These are phyloP conservation scores for Ramaria sp. DNA, from an alignment of 768 basidiomycete genomes.

Conservation along the genomic window DNA sequence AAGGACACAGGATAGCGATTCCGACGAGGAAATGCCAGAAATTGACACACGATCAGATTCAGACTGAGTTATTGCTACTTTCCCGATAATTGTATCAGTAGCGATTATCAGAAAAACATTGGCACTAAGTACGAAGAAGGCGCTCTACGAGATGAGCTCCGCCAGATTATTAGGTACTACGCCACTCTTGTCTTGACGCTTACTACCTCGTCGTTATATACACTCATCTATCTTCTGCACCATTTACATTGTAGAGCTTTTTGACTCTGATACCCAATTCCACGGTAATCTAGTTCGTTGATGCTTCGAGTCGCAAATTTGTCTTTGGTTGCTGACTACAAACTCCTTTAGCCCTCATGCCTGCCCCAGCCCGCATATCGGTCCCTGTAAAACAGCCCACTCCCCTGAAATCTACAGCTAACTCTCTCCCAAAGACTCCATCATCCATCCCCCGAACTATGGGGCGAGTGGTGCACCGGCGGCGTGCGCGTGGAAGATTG, in stretches of 20 bases:
- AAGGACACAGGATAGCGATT: constrained; percentile 37
- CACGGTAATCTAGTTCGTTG: not conserved
- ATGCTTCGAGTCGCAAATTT: not conserved
- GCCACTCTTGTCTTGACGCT: not conserved
- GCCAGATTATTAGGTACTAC: not conserved
- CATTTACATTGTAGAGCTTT: not conserved
- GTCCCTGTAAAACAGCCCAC: constrained; percentile 5
- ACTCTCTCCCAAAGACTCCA: not conserved
- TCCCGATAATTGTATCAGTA: too few relatives aligned
- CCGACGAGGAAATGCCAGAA: constrained; percentile 64
- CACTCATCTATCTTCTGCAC: not conserved
- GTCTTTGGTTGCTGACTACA: not conserved
- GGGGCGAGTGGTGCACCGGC: not conserved
- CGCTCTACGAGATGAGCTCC: not conserved
- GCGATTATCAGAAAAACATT: too few relatives aligned
- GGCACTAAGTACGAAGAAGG: not conserved
- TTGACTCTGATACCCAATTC: not conserved
- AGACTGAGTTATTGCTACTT: constrained; percentile 26
- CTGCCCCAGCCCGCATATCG: constrained; percentile 10
- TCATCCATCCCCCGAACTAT: not conserved
- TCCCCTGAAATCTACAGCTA: not conserved
- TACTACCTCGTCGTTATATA: not conserved
- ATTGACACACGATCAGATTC: constrained; percentile 78
- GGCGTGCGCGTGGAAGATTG: constrained; percentile 7
- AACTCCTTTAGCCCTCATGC: not conserved